phyloP scores from a whole-genome alignment of 2,329 filamentous ascomycete genomes.

The Waltergamsia citrina region DNA sequence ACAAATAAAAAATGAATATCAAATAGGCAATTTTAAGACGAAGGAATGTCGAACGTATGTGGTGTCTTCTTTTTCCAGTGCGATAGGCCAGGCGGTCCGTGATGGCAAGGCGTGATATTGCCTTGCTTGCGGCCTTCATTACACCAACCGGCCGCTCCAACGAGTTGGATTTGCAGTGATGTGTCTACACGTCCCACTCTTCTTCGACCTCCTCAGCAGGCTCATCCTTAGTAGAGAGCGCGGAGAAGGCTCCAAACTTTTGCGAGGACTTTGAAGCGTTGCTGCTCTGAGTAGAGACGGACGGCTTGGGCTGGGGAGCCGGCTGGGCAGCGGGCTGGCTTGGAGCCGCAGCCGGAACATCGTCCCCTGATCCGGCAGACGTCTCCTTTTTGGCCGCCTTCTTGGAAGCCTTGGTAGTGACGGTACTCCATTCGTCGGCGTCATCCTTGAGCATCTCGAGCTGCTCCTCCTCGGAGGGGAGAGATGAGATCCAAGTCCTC shows the following conservation, averaged over 20 bases:
- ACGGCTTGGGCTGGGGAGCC: constrained; percentile 20
- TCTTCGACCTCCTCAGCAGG: constrained; percentile 28
- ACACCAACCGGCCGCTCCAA: no score
- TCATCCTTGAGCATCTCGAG: constrained; percentile 44
- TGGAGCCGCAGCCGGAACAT: constrained; percentile 12
- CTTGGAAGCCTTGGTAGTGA: constrained; percentile 37
- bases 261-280: constrained; percentile 19
- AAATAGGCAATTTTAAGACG: no score
- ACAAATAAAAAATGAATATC: no score
- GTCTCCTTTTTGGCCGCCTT: constrained; percentile 28
- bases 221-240: constrained; percentile 31
- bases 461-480: constrained; percentile 55
- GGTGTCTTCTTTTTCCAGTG: neutral
- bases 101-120: no score
- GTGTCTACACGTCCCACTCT: constrained; percentile 40
- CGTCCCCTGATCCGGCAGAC: constrained; percentile 23
- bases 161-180: no score
- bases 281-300: constrained; percentile 6
- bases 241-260: constrained; percentile 38
- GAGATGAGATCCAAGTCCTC: constrained; percentile 35
- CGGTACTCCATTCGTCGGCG: constrained; percentile 50
- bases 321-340: constrained; percentile 6
- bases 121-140: no score
- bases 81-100: no score
- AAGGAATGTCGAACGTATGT: no score